Conservation (phyloP, 768 basidiomycete genomes). For the Zangia roseola region DNA sequence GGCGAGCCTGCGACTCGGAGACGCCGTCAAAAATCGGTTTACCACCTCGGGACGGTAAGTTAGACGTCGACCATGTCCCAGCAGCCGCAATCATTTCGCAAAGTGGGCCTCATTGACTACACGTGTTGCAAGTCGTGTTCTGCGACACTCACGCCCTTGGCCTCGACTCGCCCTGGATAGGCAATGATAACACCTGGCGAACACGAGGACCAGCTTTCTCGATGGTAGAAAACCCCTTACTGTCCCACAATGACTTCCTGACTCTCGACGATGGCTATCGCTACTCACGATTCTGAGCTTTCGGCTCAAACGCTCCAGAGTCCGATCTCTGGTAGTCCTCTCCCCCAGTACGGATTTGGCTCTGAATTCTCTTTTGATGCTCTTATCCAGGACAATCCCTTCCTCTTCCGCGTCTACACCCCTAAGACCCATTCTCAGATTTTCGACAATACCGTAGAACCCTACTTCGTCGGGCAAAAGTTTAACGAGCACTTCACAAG, state of each 20-base stretch:
- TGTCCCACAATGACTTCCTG: slow-evolving; percentile 8
- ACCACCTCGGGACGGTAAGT: too few relatives aligned
- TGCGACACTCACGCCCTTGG: slow-evolving; percentile 3
- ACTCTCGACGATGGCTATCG: slow-evolving; percentile 25
- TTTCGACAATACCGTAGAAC: slow-evolving; percentile 48
- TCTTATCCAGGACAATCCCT: slow-evolving; percentile 63
- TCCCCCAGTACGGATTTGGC: slow-evolving; percentile 77
- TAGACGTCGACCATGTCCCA: neutral
- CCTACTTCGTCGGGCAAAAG: slow-evolving; percentile 67
- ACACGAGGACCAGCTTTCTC: slow-evolving; percentile 26
- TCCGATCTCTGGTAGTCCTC: slow-evolving; percentile 25
- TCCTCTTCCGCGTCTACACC: slow-evolving; percentile 79
- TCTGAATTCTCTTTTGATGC: slow-evolving; percentile 58
- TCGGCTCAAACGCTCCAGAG: slow-evolving; percentile 17
- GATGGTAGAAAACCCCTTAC: slow-evolving; percentile 29
- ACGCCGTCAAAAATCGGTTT: too few relatives aligned
- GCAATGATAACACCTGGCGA: slow-evolving; percentile 32
- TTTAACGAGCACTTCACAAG: slow-evolving; percentile 47
- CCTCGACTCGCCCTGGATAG: slow-evolving; percentile 19
- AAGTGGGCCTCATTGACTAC: slow-evolving; percentile 12
- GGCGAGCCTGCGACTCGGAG: too few relatives aligned
- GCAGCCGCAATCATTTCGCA: neutral
- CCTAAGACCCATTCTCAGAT: slow-evolving; percentile 60
- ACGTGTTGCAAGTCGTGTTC: slow-evolving; percentile 25
- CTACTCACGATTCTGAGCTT: slow-evolving; percentile 14